A percentile compares a stretch with the other conserved stretches of the same genome.
phyloP scores from a whole-genome alignment of 2,329 filamentous ascomycete genomes.

The Xylaria sp. region DNA sequence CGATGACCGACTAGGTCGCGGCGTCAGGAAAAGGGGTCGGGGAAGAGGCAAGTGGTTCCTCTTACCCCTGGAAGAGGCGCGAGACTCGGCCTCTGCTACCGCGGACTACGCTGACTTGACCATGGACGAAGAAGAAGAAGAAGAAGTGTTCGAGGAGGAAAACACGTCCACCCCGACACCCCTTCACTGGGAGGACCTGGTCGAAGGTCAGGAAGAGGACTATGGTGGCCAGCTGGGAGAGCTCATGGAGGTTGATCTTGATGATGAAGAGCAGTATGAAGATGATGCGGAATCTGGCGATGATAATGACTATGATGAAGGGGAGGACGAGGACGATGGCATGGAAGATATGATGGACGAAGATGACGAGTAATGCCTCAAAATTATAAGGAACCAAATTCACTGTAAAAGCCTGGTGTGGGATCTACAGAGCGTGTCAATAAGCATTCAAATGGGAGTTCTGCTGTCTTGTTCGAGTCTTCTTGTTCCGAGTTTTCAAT shows the following conservation, averaged over 20 bases:
- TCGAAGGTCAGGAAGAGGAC: constrained; percentile 6
- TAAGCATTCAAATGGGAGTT: neutral
- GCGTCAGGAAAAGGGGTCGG: constrained; percentile 12
- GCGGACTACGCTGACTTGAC: neutral
- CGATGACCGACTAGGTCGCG: constrained; percentile 7
- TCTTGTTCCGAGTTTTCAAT: neutral
- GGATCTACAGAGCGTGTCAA: neutral
- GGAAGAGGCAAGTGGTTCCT: constrained; percentile 14
- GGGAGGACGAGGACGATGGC: constrained; percentile 8
- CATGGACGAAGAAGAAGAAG: too few relatives aligned
- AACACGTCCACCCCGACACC: constrained; percentile 26
- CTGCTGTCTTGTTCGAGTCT: neutral
- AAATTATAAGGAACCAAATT: neutral
- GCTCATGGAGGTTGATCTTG: constrained; percentile 14
- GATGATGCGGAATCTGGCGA: constrained; percentile 13
- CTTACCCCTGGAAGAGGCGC: constrained; percentile 13
- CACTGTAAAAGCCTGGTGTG: neutral
- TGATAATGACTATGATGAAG: constrained; percentile 11
- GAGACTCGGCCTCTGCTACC: constrained; percentile 7
- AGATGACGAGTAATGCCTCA: constrained; percentile 5
- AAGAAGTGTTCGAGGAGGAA: too few relatives aligned
- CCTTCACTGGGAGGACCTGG: constrained; percentile 24
- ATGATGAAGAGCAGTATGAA: constrained; percentile 16
- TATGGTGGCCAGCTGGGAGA: neutral
- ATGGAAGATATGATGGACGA: constrained; percentile 25